phyloP scores from a whole-genome alignment of 805 yeast genomes.

The Wickerhamiella australiensis region DNA sequence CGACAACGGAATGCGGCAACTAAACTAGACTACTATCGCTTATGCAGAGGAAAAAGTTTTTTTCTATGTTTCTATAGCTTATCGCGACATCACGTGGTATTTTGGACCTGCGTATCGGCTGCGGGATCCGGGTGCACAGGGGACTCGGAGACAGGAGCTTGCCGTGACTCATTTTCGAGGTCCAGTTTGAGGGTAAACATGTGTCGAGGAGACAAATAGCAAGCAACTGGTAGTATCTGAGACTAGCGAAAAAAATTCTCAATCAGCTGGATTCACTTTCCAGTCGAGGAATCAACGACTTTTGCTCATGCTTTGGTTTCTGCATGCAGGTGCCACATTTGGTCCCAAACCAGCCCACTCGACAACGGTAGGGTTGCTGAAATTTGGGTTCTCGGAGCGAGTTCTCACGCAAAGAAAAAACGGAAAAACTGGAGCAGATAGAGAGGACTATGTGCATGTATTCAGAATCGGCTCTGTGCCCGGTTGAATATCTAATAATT shows the following conservation, averaged over 20 bases:
- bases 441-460: not conserved
- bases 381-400: not conserved
- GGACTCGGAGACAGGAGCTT: not conserved
- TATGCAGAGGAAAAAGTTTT: not conserved
- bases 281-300: not conserved
- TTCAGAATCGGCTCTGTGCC: not conserved
- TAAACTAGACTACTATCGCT: not conserved
- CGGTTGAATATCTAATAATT: not conserved
- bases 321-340: conserved; percentile 1
- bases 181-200: not conserved
- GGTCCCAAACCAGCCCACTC: not conserved
- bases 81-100: not conserved
- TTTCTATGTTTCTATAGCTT: not conserved
- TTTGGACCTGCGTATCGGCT: not conserved
- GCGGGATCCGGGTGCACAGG: conserved; percentile 10
- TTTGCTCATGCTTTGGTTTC: not conserved
- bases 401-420: not conserved
- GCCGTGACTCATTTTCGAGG: not conserved
- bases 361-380: not conserved
- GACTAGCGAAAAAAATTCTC: not conserved
- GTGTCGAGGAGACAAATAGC: not conserved
- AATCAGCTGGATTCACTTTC: not conserved
- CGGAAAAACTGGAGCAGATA: not conserved
- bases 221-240: not conserved
- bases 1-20: no score